Evolutionary conservation across 257 asterid genomes (phyloP), one percentile per base, ranked within the genome.

Genomic region (Scutellaria barbata): DNA sequence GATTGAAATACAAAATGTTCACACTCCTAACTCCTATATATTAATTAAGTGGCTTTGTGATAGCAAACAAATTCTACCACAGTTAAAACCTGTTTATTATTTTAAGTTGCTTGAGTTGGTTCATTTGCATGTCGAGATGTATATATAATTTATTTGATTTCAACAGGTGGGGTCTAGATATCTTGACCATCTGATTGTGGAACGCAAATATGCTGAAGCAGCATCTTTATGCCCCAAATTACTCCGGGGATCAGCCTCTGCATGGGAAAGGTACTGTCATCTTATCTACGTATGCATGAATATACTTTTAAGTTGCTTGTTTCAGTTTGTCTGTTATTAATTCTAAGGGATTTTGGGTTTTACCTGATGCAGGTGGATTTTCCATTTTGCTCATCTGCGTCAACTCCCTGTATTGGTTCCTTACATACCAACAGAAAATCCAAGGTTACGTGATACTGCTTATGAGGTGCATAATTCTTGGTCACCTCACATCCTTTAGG

Each of bases 391-490:
- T 69, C 99, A 95, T 79, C 94, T 95, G 63, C 98, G 96, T 46
- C 99, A 95, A 74, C 98, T 95, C 82, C 98, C 94, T 62, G 92
- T 88, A 75, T 76, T 95, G 80, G 99, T 92, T 74, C 96, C 99
- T n/a, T 88, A 88, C 77, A 92, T 95, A 62, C 99, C 99, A 17
- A 88, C 96, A 58, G 97, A 95, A 76, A 88, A 87, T 76, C 99
- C 99, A 73, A 90, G 88, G 78, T 86, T 95, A 69, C 94, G 98
- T 20, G 96, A 95, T 84, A 92, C 96, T 74, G 99, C 95, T 74
- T 95, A 95, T 73, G 99, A 95, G 96, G 99, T 92, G 60, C 77
- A 88, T 80, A 70, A 69, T 65, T 50, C 66, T 42, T 48, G 40
- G 10, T 56, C 17, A 51, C 56, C 60, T 68, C 57, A 61, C 17